Base-by-base conservation (phyloP, 805 yeast species). In the Lachancea lanzarotensis region DNA sequence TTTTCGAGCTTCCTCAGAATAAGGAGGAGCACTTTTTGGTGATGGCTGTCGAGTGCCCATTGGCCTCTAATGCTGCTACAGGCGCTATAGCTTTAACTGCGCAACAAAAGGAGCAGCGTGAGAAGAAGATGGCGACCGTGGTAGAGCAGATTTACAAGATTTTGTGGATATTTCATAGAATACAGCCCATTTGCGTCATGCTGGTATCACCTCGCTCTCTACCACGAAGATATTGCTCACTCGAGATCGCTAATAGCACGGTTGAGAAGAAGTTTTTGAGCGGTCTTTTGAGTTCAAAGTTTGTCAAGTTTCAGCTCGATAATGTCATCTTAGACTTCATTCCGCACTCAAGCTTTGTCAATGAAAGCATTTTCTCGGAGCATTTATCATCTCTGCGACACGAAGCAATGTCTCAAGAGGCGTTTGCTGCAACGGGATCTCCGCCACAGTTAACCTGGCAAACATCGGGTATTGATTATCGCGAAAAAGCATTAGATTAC, bases 201-300 rank as follows among this genome's bases (percentile, higher is more conserved):
- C 81, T 90, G 2, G 83, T 91, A 1, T 83, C 87, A 20, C 82
- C 85, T 19, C 86, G 86, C 46, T 73, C 89, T 0, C 69, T 93
- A 20, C 96, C 98, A 3, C 77, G 95, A 57, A 82, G 95, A 27
- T 65, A 65, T 35, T 60, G 67, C 18, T 82, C 96, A 8, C 72
- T 87, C 17, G 98, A 93, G 54, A 84, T 93, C 50, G 98, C 98
- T 0, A 93, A 90, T 54, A 86, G 68, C 81, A 84, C 74, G 81
- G 56, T 88, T 85, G 65, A 86, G 82, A 56, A 78, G 81, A 75
- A 78, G 52, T 89, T 89, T 59, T 70, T 81, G 35, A 84, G 80
- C 52, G 98, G 98, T 2, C 71, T 75, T n/a, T 67, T 93, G 18
- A 73, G 78, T n/a, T 81, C 95, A 0, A 81, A 78, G 22, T 90